Evolutionary conservation across 805 yeast species (phyloP).

Genomic region (Saccharomycopsis lassenensis): DNA sequence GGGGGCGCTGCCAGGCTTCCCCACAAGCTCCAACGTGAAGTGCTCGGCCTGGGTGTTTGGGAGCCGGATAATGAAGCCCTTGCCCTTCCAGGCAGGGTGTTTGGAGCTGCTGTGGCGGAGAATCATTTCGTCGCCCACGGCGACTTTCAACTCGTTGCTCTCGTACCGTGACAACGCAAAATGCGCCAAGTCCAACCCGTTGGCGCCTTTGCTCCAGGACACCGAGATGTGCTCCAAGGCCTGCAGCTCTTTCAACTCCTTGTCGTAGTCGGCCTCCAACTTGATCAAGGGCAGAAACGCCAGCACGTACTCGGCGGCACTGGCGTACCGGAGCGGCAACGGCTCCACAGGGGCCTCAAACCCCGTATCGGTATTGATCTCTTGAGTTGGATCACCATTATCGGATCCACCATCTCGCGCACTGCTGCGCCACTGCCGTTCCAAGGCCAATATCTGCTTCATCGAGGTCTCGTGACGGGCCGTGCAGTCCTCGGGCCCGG

Average conservation of each 20-base stretch:
- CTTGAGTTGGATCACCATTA: slow-evolving; percentile 60
- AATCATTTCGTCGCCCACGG: slow-evolving; percentile 77
- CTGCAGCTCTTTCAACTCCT: slow-evolving; percentile 62
- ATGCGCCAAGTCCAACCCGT: slow-evolving; percentile 55
- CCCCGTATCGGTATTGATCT: too few relatives aligned
- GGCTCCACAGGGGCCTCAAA: slow-evolving; percentile 61
- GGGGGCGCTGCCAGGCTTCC: slow-evolving; percentile 39
- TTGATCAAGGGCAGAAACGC: slow-evolving; percentile 76
- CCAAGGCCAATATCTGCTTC: slow-evolving; percentile 60
- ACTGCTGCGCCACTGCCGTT: slow-evolving; percentile 79
- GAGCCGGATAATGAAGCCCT: slow-evolving; percentile 59
- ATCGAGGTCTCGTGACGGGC: slow-evolving; percentile 43
- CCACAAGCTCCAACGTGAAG: slow-evolving; percentile 57
- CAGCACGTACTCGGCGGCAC: slow-evolving; percentile 77
- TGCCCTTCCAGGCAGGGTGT: slow-evolving; percentile 54
- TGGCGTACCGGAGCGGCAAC: slow-evolving; percentile 63
- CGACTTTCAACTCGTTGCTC: slow-evolving; percentile 50
- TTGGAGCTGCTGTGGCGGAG: slow-evolving; percentile 49
- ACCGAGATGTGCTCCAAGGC: slow-evolving; percentile 64
- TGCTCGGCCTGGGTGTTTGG: slow-evolving; percentile 60
- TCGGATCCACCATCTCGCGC: too few relatives aligned
- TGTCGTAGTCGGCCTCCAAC: slow-evolving; percentile 73
- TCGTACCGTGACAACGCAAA: slow-evolving; percentile 63
- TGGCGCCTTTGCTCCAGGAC: slow-evolving; percentile 60
- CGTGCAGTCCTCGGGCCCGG: slow-evolving; percentile 48